Base-by-base conservation (phyloP, 331 rosid species). In the Arachis monticola region DNA sequence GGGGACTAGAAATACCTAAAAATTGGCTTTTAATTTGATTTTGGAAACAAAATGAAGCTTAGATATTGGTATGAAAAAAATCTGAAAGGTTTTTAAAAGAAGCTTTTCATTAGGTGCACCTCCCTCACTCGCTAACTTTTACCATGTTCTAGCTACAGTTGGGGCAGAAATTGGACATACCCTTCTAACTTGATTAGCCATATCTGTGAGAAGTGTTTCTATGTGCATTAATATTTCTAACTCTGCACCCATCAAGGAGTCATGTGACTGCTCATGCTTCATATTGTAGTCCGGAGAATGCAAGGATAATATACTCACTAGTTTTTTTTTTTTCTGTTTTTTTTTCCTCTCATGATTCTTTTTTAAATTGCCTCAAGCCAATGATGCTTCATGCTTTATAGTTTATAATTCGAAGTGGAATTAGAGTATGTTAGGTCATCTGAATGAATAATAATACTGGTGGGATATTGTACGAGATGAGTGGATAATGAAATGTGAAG, bases 301-400 rank as follows among this genome's bases (percentile, higher is more conserved):
- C 45, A 8, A n/a, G 44, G 44, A 27, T 60, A 30, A 55, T 69
- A 57, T 69, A 50, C 31, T 75, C 30, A 42, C 53, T 35, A 35
- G 40, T 3, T 35, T 35, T 35, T 4, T 35, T 35, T 35, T 4
- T 35, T 35, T 35, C 4, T 35, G 22, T 17, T 17, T 17, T 17
- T 17, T 17, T 17, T n/a, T n/a, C n/a, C 4, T 2, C 62, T 14
- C 58, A 1, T 74, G 46, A 68, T 40, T 48, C 4, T 76, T 65
- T 7, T 11, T 48, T 48, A 48, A 48, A 48, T 8, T 48, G 11
- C 22, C 44, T 60, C 7, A 30, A 60, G 27, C 40, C 22, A 35
- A 41, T 60, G 66, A 41, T 60, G 66, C 27, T 64, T 73, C 60
- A 60, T 52, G 12, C 6, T n/a, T n/a, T n/a, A n/a, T n/a, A n/a